Evolutionary conservation across 2,329 filamentous ascomycete genomes (phyloP).

Genomic region (Epichloe bromicola): DNA sequence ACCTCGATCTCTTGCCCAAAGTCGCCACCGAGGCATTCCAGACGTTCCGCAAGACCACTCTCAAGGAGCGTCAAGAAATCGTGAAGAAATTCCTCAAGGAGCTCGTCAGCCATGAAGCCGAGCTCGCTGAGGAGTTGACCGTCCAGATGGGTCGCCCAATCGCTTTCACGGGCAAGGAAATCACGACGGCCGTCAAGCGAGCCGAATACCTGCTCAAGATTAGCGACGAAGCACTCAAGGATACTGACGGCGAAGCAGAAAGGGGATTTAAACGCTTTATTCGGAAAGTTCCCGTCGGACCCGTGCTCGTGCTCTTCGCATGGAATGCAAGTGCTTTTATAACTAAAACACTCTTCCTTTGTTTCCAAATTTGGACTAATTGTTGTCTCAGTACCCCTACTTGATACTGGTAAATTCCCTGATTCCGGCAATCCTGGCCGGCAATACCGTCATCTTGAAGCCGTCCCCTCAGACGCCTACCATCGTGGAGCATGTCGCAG

Average conservation of each 20-base stretch:
- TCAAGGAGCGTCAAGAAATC: conserved; percentile 66
- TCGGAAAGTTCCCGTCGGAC: conserved; percentile 75
- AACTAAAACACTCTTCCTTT: background rate
- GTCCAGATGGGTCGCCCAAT: conserved; percentile 94
- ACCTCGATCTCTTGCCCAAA: conserved; percentile 59
- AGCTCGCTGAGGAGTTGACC: conserved; percentile 71
- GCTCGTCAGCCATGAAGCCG: conserved; percentile 60
- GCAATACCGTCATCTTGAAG: conserved; percentile 87
- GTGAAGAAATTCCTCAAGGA: conserved; percentile 66
- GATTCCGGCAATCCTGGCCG: conserved; percentile 78
- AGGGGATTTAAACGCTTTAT: conserved; percentile 85
- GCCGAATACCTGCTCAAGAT: conserved; percentile 79
- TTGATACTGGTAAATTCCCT: conserved; percentile 86
- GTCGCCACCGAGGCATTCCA: conserved; percentile 63
- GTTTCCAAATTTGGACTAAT: background rate
- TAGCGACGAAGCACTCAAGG: conserved; percentile 62
- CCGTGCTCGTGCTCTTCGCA: conserved; percentile 79
- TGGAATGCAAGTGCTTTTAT: conserved; percentile 64
- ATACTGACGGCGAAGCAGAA: conserved; percentile 72
- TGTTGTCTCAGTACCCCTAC: conserved; percentile 65
- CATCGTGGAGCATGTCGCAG: conserved; percentile 69
- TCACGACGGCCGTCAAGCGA: conserved; percentile 73
- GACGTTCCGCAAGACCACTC: conserved; percentile 59
- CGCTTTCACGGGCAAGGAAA: conserved; percentile 69
- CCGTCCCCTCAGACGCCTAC: conserved; percentile 92